Evolutionary conservation across 176 grass and related monocot species (phyloP).

Genomic region (Aegilops bicornis): DNA sequence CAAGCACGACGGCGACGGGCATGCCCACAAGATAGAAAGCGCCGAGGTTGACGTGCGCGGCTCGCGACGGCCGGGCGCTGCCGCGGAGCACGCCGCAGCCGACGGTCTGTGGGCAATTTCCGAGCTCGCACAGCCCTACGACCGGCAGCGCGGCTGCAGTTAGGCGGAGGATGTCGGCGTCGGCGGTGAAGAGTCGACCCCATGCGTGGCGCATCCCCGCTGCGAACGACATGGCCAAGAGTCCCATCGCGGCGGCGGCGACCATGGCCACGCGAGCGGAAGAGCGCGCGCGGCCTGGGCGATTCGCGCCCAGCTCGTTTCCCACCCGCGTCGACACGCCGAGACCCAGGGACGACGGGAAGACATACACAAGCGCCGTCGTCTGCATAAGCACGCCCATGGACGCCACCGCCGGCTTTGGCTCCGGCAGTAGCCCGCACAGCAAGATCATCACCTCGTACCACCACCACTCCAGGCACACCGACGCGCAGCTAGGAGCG

Average conservation of each 20-base stretch:
- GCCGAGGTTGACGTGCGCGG: slow-evolving; percentile 88
- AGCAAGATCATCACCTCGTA: slow-evolving; percentile 98
- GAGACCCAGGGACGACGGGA: slow-evolving; percentile 84
- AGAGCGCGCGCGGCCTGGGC: slow-evolving; percentile 48
- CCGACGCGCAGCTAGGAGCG: slow-evolving; percentile 78
- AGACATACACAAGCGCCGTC: slow-evolving; percentile 89
- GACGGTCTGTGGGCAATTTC: slow-evolving; percentile 98
- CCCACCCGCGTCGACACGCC: slow-evolving; percentile 86
- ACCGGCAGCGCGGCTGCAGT: slow-evolving; percentile 71
- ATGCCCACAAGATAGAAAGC: slow-evolving; percentile 98
- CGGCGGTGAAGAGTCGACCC: slow-evolving; percentile 79
- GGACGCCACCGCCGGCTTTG: slow-evolving; percentile 83
- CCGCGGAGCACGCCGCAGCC: slow-evolving; percentile 89
- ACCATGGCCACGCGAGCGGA: slow-evolving; percentile 61
- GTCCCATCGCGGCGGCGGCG: slow-evolving; percentile 56
- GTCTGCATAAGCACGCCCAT: slow-evolving; percentile 99
- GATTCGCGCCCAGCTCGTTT: slow-evolving; percentile 94
- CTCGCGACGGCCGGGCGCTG: slow-evolving; percentile 68
- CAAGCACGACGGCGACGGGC: slow-evolving; percentile 62
- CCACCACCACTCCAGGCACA: slow-evolving; percentile 99
- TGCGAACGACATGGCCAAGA: slow-evolving; percentile 76
- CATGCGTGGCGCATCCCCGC: slow-evolving; percentile 54
- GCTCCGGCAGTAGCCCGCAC: slow-evolving; percentile 81
- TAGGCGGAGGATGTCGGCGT: slow-evolving; percentile 62
- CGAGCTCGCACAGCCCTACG: slow-evolving; percentile 94